Evolutionary conservation across 2,329 filamentous ascomycete species (phyloP).

Genomic region (Tolypocladium inflatum): DNA sequence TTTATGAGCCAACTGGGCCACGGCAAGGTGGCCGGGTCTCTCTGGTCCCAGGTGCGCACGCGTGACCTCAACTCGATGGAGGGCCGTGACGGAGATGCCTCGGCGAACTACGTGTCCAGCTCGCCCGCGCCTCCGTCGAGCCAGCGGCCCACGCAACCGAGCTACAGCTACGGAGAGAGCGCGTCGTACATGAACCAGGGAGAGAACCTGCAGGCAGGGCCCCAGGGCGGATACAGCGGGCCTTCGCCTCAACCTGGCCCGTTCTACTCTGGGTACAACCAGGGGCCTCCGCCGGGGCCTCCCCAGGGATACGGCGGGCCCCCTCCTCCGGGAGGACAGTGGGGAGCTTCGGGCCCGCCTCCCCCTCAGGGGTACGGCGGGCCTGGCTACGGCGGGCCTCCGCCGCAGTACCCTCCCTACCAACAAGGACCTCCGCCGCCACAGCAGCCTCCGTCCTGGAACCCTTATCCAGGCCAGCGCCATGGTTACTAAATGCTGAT

Average conservation of each 20-base stretch:
- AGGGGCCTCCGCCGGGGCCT: conserved; percentile 16
- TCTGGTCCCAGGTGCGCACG: conserved; percentile 53
- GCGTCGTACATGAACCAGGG: conserved; percentile 16
- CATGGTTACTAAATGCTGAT: conserved; percentile 19
- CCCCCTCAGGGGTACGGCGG: conserved; percentile 9
- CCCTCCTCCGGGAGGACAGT: conserved; percentile 9
- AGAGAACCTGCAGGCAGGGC: conserved; percentile 10
- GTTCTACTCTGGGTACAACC: conserved; percentile 23
- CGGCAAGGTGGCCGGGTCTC: conserved; percentile 47
- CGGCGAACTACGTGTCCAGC: conserved; percentile 25
- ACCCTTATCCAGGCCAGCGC: conserved; percentile 27
- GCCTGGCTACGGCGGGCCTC: conserved; percentile 12
- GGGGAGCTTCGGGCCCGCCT: conserved; percentile 3
- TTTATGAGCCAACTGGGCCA: conserved; percentile 37
- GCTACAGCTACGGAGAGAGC: conserved; percentile 32
- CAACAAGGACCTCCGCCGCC: conserved; percentile 10
- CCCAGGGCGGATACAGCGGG: conserved; percentile 16
- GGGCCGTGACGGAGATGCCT: conserved; percentile 32
- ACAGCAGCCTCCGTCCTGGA: conserved; percentile 20
- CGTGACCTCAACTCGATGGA: conserved; percentile 48
- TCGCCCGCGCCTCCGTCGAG: conserved; percentile 26
- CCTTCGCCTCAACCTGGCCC: conserved; percentile 22
- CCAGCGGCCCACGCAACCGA: conserved; percentile 18
- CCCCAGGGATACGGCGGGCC: conserved; percentile 14
- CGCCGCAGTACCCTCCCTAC: conserved; percentile 13